Conservation (phyloP, 2,329 filamentous ascomycete genomes). For the Neonectria sp. region DNA sequence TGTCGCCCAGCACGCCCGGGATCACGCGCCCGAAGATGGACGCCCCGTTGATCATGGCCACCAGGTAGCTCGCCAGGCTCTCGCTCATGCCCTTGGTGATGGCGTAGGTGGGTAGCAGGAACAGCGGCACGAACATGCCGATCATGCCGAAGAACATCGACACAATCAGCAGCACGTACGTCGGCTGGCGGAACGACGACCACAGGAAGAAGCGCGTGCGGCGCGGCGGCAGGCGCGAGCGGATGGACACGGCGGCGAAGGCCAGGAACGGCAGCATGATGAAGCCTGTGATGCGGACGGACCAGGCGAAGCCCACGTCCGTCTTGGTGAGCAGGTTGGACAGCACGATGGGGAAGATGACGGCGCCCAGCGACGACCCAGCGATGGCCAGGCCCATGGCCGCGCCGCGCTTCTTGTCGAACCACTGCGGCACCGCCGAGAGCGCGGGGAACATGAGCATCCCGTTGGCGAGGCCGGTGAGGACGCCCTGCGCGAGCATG, state of each 20-base stretch:
- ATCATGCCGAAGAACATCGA: slow-evolving; percentile 56
- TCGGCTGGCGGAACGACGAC: slow-evolving; percentile 45
- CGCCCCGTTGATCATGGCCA: slow-evolving; percentile 77
- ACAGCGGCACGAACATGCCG: slow-evolving; percentile 39
- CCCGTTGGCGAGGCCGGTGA: slow-evolving; percentile 7
- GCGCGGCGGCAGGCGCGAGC: slow-evolving; percentile 53
- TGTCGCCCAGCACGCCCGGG: slow-evolving; percentile 72
- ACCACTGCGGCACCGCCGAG: slow-evolving; percentile 2
- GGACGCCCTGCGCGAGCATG: slow-evolving; percentile 5
- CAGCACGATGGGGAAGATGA: slow-evolving; percentile 63
- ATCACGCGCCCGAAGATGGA: slow-evolving; percentile 71
- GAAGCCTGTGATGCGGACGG: slow-evolving; percentile 68
- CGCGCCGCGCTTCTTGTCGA: slow-evolving; percentile 2
- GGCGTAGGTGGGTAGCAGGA: slow-evolving; percentile 69
- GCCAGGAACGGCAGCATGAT: slow-evolving; percentile 60
- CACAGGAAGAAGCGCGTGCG: slow-evolving; percentile 59
- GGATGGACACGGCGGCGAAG: slow-evolving; percentile 54
- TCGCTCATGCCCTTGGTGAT: slow-evolving; percentile 65
- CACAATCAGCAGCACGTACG: slow-evolving; percentile 36
- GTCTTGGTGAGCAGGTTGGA: slow-evolving; percentile 63
- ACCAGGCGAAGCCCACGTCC: slow-evolving; percentile 65
- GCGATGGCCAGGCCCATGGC: slow-evolving; percentile 28
- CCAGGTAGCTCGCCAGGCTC: slow-evolving; percentile 75
- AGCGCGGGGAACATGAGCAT: slow-evolving; percentile 2
- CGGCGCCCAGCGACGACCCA: slow-evolving; percentile 10